Evolutionary conservation across 2,329 filamentous ascomycete species (phyloP).

Genomic region (Macroventuria anomochaeta): DNA sequence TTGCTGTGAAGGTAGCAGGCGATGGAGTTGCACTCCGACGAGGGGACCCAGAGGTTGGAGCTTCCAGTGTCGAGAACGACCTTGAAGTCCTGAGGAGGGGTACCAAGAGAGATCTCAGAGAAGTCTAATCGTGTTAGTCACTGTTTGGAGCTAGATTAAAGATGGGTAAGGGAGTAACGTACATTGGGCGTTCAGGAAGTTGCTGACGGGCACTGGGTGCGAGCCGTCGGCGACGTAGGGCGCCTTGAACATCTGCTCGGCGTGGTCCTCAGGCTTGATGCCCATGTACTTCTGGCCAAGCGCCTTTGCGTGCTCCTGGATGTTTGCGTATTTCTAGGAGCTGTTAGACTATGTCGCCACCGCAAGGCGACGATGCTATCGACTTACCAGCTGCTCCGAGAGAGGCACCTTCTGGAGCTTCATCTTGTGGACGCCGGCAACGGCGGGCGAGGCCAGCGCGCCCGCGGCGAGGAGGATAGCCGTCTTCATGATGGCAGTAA

Average conservation of each 20-base stretch:
- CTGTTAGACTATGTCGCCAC: slow-evolving; percentile 30
- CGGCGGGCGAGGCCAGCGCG: slow-evolving; percentile 80
- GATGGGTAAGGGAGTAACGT: slow-evolving; percentile 52
- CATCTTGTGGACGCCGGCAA: slow-evolving; percentile 91
- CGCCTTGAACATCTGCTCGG: slow-evolving; percentile 80
- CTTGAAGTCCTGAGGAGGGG: slow-evolving; percentile 94
- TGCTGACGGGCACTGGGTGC: slow-evolving; percentile 88
- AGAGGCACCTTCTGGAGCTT: slow-evolving; percentile 97
- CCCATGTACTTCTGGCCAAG: slow-evolving; percentile 98
- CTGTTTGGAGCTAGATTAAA: neutral
- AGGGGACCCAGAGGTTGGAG: slow-evolving; percentile 99
- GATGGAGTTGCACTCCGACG: slow-evolving; percentile 87
- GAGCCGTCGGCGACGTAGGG: slow-evolving; percentile 68
- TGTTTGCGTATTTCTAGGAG: slow-evolving; percentile 72
- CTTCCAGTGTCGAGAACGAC: slow-evolving; percentile 97
- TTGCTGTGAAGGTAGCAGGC: slow-evolving; percentile 97
- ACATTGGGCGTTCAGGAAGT: slow-evolving; percentile 99
- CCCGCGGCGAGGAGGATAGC: slow-evolving; percentile 78
- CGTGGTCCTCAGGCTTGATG: slow-evolving; percentile 71
- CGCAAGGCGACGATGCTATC: slow-evolving; percentile 16
- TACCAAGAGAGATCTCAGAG: slow-evolving; percentile 92
- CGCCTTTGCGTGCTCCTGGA: slow-evolving; percentile 80
- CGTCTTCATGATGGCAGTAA: slow-evolving; percentile 74
- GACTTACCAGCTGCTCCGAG: slow-evolving; percentile 85
- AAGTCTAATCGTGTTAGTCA: slow-evolving; percentile 68